phyloP scores from a whole-genome alignment of 2,329 filamentous ascomycete species.

The Penicillium polonicum region DNA sequence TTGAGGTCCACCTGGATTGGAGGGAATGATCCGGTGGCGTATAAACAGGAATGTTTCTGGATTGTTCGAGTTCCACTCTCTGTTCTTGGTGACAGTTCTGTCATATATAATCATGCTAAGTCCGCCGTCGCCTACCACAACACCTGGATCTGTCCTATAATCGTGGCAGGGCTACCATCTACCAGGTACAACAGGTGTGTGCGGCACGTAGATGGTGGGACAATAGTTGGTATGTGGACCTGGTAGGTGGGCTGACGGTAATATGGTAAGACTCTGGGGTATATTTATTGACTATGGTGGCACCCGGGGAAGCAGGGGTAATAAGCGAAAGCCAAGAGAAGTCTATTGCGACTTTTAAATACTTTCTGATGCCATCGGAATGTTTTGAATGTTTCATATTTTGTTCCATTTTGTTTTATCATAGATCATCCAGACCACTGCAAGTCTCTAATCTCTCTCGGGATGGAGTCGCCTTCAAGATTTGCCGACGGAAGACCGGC shows the following conservation, averaged over 20 bases:
- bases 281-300: not conserved
- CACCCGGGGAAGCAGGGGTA: not conserved
- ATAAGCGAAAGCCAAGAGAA: constrained; percentile 6
- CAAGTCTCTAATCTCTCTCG: not conserved
- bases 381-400: not conserved
- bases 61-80: not conserved
- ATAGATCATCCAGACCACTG: not conserved
- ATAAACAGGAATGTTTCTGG: not conserved
- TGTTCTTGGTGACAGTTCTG: not conserved
- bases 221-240: not conserved
- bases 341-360: constrained; percentile 5
- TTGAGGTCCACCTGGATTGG: not conserved
- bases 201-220: not conserved
- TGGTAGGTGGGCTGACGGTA: not conserved
- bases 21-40: not conserved
- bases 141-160: not conserved
- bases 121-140: not conserved
- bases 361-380: not conserved
- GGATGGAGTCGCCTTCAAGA: constrained; percentile 7
- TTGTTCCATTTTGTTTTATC: not conserved
- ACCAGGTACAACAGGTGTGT: not conserved
- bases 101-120: not conserved
- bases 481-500: constrained; percentile 26
- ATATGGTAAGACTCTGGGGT: not conserved
- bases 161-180: no score